These are phyloP conservation scores for Flaveria robusta DNA, from an alignment of 129 eudicot species.

Conservation along the genomic window DNA sequence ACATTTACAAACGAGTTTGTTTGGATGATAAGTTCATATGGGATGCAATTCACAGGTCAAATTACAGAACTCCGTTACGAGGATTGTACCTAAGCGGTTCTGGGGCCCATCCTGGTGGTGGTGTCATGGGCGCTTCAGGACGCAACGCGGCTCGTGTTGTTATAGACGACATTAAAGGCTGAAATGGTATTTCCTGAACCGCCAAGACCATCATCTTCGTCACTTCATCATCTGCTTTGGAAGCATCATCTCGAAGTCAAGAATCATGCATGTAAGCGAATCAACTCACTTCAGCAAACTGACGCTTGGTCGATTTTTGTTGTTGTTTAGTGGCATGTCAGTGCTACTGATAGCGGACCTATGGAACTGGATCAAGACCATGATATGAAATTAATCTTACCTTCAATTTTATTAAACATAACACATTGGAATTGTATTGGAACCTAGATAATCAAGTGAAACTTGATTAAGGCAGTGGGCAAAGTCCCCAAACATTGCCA, in stretches of 20 bases:
- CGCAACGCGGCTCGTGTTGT: constrained; percentile 85
- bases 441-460: too few species aligned
- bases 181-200: constrained; percentile 6
- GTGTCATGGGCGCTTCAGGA: constrained; percentile 99
- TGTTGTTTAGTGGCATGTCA: neutral
- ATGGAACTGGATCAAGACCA: constrained; percentile 6
- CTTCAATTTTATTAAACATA: constrained; percentile 12
- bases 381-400: neutral
- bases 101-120: constrained; percentile 99
- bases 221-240: neutral
- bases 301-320: neutral
- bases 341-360: neutral
- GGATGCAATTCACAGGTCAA: constrained; percentile 63
- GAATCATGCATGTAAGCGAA: constrained; percentile 13
- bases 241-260: constrained; percentile 1
- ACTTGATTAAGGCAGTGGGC: too few species aligned
- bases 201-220: neutral
- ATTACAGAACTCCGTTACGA: constrained; percentile 77
- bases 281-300: constrained; percentile 16
- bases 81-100: constrained; percentile 94
- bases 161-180: constrained; percentile 66
- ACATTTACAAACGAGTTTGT: neutral
- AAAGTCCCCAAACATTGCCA: too few species aligned
- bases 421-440: neutral
- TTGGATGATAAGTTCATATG: neutral